Base-by-base conservation (phyloP, 2,329 filamentous ascomycete species). In the Talaromyces sp. region DNA sequence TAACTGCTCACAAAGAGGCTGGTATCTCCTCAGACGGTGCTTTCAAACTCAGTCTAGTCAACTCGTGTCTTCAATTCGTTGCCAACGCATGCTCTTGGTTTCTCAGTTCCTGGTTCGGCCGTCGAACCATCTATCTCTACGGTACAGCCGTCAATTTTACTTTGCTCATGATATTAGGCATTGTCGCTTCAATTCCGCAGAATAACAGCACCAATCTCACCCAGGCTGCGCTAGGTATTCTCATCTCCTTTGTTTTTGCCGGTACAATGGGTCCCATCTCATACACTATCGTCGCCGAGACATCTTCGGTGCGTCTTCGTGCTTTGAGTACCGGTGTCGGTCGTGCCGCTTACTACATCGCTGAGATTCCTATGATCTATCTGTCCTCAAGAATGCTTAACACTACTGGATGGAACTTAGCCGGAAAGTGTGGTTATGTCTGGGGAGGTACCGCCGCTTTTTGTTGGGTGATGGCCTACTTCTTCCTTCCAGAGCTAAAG, bases 251-350 rank as follows among this genome's bases (percentile, higher is more conserved):
- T 56, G 77, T 82, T 3, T 87, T 86, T 70, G 83, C 82, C 68
- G 78, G 82, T 63, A 82, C 83, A 1, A 79, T 86, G 14, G 85
- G 84, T 0, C 84, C 84, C 0, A 80, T 85, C 10, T 82, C 81
- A 8, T 87, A 85, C 72, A 79, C 81, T 0, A 74, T 86, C 47
- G 76, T 85, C 14, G 79, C 83, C 0, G 84, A 87, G 68, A 78
- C 83, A 3, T 84, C 83, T 0, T 85, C 83, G 0, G 82, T 82
- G 0, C 79, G 84, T 6, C 80, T 87, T 39, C 82, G 84, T 62
- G 78, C 81, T n/a, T 82, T 85, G 75, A 84, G 84, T 1, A 82
- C 86, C 14, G 83, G 82, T 8, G 73, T 86, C 22, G 83, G 83
- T 0, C 79, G 84, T 16, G 80, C 77, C 56, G 71, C 79, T n/a